Evolutionary conservation across 1,139 yeast species (phyloP), one percentile per base, ranked within the genome.

Genomic region (Scheffersomyces segobiensis): DNA sequence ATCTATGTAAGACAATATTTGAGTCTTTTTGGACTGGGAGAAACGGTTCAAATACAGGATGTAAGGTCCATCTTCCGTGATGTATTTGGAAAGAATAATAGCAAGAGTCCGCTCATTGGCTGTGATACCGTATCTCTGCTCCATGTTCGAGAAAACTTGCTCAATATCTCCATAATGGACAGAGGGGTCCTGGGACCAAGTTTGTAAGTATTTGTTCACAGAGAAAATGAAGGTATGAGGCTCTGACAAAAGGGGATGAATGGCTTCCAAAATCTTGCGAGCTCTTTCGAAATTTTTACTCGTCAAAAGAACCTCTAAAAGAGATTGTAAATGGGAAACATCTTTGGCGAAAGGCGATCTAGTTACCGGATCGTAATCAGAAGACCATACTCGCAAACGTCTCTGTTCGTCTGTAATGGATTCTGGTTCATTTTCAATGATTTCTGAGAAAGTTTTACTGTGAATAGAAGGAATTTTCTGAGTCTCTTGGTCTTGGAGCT

Each of bases 241-340:
- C 21, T 70, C 65, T 24, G 69, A 65, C 56, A 81, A 74, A 49
- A 82, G 75, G 52, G 81, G 84, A 63, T 82, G 80, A 54, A 85
- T 77, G 2, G 91, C 87, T 52, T 77, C 74, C 53, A 93, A 74
- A 26, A 92, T 87, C 46, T 87, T 77, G 63, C 85, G 87, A 0
- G 97, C 97, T 65, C 98, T 80, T 46, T 82, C 84, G 65, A 84
- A 85, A 68, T 91, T 90, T 56, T 83, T 83, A 46, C 91, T 82
- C 53, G 86, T 83, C 49, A 93, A 71, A 64, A 96, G 88, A 0
- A 97, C 97, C 67, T 92, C 97, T 50, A 92, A 77, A 47, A 93
- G 74, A 1, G 95, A 84, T 85, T 92, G 91, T 19, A 90, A 77
- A 67, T 89, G 91, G 56, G 83, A 77, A 46, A 86, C 83, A 60